Percentiles rank a stretch among this genome's conserved stretches.
Evolutionary conservation across 2,329 filamentous ascomycete species (phyloP).

Genomic region (Akanthomyces lecanii): DNA sequence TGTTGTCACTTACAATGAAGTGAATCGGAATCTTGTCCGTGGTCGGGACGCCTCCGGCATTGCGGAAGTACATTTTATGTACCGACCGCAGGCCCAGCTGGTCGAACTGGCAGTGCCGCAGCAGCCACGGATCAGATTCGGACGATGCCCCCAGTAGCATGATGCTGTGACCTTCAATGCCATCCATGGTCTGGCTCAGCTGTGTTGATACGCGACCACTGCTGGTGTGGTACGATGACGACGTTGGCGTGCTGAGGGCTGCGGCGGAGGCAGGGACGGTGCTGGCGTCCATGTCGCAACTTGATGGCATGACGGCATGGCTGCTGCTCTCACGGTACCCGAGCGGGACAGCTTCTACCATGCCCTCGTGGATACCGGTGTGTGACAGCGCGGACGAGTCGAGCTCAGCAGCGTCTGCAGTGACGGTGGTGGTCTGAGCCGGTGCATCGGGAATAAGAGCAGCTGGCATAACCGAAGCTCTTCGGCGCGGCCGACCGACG

Average conservation of each 20-base stretch:
- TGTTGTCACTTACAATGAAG: conserved; percentile 20
- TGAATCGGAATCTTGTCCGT: conserved; percentile 32
- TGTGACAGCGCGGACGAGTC: neutral
- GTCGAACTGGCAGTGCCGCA: conserved; percentile 34
- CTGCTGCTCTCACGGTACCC: neutral
- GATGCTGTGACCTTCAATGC: conserved; percentile 27
- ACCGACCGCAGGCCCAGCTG: conserved; percentile 32
- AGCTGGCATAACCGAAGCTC: neutral
- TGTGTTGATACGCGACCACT: conserved; percentile 16
- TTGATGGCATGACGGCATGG: neutral
- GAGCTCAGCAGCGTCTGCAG: neutral
- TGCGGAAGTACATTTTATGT: conserved; percentile 34
- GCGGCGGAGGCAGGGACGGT: neutral
- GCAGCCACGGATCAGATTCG: conserved; percentile 33
- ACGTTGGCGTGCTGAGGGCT: conserved; percentile 11
- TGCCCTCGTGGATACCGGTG: neutral
- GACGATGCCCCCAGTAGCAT: conserved; percentile 31
- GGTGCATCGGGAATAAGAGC: neutral
- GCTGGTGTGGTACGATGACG: neutral
- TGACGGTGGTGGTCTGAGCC: neutral
- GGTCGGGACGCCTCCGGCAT: conserved; percentile 33
- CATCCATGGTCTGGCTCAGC: conserved; percentile 25
- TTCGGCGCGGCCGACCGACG: conserved; percentile 16
- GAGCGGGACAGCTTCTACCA: neutral
- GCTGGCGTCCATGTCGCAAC: neutral